These are phyloP conservation scores for Amylocystis lapponica DNA, from an alignment of 768 basidiomycete species.

Conservation along the genomic window DNA sequence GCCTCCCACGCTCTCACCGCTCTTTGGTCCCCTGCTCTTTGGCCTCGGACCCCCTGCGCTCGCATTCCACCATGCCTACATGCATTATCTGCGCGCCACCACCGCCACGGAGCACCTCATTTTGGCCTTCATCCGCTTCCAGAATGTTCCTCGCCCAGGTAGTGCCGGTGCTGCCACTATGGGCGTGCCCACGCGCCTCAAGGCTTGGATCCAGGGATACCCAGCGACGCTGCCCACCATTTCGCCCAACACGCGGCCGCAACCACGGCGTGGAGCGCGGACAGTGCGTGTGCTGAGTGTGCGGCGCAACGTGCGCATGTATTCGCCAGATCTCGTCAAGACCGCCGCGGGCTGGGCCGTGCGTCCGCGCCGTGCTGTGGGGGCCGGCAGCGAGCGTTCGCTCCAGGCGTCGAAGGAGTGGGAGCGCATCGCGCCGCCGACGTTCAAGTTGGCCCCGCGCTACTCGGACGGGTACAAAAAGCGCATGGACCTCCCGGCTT, in stretches of 20 bases:
- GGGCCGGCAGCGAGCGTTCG: slow-evolving; percentile 35
- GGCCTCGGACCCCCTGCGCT: slow-evolving; percentile 57
- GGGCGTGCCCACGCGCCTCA: slow-evolving; percentile 78
- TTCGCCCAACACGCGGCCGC: slow-evolving; percentile 43
- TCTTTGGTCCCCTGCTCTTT: slow-evolving; percentile 88
- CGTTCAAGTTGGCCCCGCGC: slow-evolving; percentile 53
- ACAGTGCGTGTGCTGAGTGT: slow-evolving; percentile 75
- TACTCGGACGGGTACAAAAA: slow-evolving; percentile 76
- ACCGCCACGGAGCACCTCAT: slow-evolving; percentile 91
- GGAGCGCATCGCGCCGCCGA: slow-evolving; percentile 63
- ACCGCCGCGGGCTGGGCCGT: slow-evolving; percentile 47
- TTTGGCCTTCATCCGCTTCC: slow-evolving; percentile 84
- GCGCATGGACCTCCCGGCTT: slow-evolving; percentile 61
- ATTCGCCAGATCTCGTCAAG: slow-evolving; percentile 79
- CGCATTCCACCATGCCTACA: slow-evolving; percentile 53
- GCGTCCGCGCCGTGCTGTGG: slow-evolving; percentile 23
- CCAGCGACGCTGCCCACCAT: slow-evolving; percentile 71
- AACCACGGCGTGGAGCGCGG: slow-evolving; percentile 70
- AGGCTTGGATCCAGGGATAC: slow-evolving; percentile 89
- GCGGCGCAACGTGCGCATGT: slow-evolving; percentile 79
- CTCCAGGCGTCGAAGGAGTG: slow-evolving; percentile 66
- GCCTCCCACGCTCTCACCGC: slow-evolving; percentile 80
- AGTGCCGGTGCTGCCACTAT: slow-evolving; percentile 47
- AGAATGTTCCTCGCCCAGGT: slow-evolving; percentile 39
- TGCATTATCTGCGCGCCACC: slow-evolving; percentile 72